Evolutionary conservation across 192 early-diverging fungal genomes (phyloP), one percentile per base, ranked within the genome.

Genomic region (Cetraspora pellucida): DNA sequence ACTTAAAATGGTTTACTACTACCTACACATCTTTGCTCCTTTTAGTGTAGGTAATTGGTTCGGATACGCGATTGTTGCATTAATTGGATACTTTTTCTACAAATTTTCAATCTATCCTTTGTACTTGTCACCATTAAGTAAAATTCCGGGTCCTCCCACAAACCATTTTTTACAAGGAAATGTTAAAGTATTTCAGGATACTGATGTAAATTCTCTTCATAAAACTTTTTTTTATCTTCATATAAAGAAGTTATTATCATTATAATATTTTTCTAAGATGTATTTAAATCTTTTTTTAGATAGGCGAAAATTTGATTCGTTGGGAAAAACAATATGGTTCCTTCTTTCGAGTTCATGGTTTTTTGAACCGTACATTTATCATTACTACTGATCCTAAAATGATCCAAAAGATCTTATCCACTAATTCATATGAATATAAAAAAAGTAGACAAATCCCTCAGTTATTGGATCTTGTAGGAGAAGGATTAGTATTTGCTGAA

Each of bases 401-500:
- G 7, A 49, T 89, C 13, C 84, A 83, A 28, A 78, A 85, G 21
- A 72, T 89, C 30, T 74, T 90, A 25, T 75, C 55, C 9, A 81
- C 82, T 8, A 13, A 86, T 46, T 77, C 78, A 11, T 87, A 89
- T 69, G 78, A 85, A 10, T 90, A 83, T 69, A 54, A 71, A 37
- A 37, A 37, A 37, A 37, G 37, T n/a, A 89, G 86, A 49, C 69
- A 85, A n/a, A 27, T 78, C 8, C 43, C 67, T 5, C 68, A 66
- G 14, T 55, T 89, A 28, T 67, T 73, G 5, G 52, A 72, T 47
- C 61, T 86, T 7, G 27, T 89, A 30, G 87, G 89, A 21, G 59
- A 80, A 44, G 87, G 87, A n/a, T 55, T 90, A 10, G 46, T 90
- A 28, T 72, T 90, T 10, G 81, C 84, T 8, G 89, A 90, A 65